Conservation (phyloP, 148 eudicot species). For the Persicaria maculosa region DNA sequence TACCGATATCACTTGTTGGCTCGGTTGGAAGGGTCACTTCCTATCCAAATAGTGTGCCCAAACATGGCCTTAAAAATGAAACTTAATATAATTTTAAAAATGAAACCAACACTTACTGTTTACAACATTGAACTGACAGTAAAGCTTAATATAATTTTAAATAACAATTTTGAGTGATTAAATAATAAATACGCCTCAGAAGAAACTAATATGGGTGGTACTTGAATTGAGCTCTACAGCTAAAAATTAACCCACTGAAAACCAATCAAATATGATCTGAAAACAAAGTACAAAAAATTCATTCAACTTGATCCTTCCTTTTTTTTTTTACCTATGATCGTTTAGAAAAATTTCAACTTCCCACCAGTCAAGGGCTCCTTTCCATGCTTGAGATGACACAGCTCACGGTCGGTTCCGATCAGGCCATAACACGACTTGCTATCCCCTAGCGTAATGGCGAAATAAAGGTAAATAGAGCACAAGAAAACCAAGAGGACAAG, state of each 20-base stretch:
- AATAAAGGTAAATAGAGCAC: conserved; percentile 81
- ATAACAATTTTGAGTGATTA: neutral
- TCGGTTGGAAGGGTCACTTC: too few relatives aligned
- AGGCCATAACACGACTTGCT: conserved; percentile 47
- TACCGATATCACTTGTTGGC: too few relatives aligned
- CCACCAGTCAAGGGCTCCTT: conserved; percentile 46
- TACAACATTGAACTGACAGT: neutral
- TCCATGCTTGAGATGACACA: conserved; percentile 45
- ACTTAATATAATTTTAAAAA: too few relatives aligned
- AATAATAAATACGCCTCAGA: conserved; percentile 6
- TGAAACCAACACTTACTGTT: neutral
- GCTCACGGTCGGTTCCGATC: conserved; percentile 41
- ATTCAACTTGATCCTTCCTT: neutral
- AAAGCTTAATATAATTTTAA: too few relatives aligned
- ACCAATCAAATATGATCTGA: neutral
- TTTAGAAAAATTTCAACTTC: conserved; percentile 48
- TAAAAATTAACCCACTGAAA: neutral
- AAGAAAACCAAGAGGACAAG: conserved; percentile 63
- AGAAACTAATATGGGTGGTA: neutral
- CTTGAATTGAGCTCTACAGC: neutral
- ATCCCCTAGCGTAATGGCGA: conserved; percentile 74
- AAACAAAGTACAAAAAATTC: neutral
- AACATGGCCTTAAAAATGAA: too few relatives aligned
- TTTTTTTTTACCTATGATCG: neutral
- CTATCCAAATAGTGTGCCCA: too few relatives aligned